Evolutionary conservation across 768 basidiomycete genomes (phyloP).

Genomic region (Boletellus ananas): DNA sequence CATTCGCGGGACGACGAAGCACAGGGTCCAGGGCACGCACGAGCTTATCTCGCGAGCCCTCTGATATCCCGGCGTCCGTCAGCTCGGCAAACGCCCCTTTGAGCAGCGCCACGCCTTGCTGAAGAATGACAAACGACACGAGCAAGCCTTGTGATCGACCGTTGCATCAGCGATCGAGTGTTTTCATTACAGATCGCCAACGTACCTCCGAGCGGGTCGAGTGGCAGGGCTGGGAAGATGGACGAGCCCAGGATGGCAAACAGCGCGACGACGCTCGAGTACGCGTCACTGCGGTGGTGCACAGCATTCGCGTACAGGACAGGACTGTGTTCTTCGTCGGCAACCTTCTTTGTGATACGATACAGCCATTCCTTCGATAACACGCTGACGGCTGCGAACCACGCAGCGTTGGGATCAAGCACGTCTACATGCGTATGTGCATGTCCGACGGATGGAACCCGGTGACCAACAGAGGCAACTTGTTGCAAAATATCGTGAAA

Average conservation of each 20-base stretch:
- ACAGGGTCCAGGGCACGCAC: conserved; percentile 55
- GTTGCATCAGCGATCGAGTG: conserved; percentile 6
- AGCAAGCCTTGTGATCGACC: conserved; percentile 53
- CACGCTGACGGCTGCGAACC: conserved; percentile 86
- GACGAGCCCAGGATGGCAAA: conserved; percentile 90
- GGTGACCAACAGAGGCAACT: conserved; percentile 51
- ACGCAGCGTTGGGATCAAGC: conserved; percentile 92
- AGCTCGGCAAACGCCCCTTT: conserved; percentile 73
- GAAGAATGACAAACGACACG: conserved; percentile 86
- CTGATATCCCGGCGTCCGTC: conserved; percentile 77
- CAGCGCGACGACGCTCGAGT: conserved; percentile 88
- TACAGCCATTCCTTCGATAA: conserved; percentile 92
- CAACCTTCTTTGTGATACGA: conserved; percentile 82
- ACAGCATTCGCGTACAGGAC: conserved; percentile 95
- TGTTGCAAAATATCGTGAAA: conserved; percentile 60
- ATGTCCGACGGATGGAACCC: conserved; percentile 51
- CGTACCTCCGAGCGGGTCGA: conserved; percentile 92
- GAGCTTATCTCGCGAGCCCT: conserved; percentile 49
- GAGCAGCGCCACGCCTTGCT: conserved; percentile 68
- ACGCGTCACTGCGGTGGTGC: conserved; percentile 96
- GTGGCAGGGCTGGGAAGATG: conserved; percentile 76
- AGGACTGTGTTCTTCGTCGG: conserved; percentile 85
- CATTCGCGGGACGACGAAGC: conserved; percentile 29
- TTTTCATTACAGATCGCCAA: background rate
- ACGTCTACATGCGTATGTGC: conserved; percentile 49